Percentiles rank a stretch among this genome's conserved stretches.
Evolutionary conservation across 2,329 filamentous ascomycete genomes (phyloP).

Genomic region (Colletotrichum sidae): DNA sequence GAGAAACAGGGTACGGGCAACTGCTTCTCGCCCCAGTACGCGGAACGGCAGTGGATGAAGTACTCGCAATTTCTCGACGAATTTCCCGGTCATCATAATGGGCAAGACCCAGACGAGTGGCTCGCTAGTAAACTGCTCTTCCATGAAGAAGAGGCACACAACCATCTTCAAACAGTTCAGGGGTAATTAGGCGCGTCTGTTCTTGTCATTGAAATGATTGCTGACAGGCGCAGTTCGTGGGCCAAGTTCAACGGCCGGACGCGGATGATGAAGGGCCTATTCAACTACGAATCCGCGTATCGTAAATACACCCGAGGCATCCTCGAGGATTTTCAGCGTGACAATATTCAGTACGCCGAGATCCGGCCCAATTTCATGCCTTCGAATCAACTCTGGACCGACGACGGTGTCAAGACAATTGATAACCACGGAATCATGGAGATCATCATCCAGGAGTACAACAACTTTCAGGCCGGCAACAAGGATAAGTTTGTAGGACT

Average conservation of each 20-base stretch:
- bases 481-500: constrained; percentile 68
- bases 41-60: constrained; percentile 56
- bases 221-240: constrained; percentile 59
- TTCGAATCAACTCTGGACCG: constrained; percentile 68
- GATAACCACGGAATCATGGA: constrained; percentile 70
- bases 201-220: not conserved
- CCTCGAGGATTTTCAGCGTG: constrained; percentile 70
- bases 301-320: constrained; percentile 68
- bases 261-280: constrained; percentile 78
- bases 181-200: constrained; percentile 57
- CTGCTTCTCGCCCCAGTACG: constrained; percentile 64
- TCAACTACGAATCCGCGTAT: constrained; percentile 75
- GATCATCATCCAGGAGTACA: constrained; percentile 68
- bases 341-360: constrained; percentile 79
- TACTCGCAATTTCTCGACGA: constrained; percentile 54
- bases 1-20: constrained; percentile 44
- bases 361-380: constrained; percentile 77
- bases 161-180: constrained; percentile 58
- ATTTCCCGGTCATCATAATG: constrained; percentile 44
- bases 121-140: constrained; percentile 72
- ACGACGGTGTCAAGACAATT: constrained; percentile 65
- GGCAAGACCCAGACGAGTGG: constrained; percentile 60
- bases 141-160: constrained; percentile 69
- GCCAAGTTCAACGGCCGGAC: constrained; percentile 76
- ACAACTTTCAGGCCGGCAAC: constrained; percentile 55